These are phyloP conservation scores for Lumnitzera racemosa DNA, from an alignment of 345 rosid species.

Conservation along the genomic window DNA sequence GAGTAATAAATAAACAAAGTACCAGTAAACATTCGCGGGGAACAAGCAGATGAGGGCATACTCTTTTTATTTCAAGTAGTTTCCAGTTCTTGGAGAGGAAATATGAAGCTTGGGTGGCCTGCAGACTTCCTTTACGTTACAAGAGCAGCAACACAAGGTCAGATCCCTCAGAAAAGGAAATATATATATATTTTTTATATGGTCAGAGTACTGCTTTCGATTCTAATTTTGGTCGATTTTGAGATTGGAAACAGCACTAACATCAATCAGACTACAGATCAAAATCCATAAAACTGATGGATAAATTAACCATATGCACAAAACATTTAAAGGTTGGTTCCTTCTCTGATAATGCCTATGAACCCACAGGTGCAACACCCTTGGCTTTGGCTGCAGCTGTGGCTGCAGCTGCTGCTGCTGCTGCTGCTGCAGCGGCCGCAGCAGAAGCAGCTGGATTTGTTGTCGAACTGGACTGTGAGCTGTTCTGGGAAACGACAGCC, in stretches of 20 bases:
- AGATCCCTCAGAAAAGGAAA: too few relatives aligned
- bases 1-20: too few relatives aligned
- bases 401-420: slow-evolving; percentile 48
- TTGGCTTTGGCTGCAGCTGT: slow-evolving; percentile 67
- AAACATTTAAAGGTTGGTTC: slow-evolving; percentile 6
- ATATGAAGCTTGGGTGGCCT: too few relatives aligned
- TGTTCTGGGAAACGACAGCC: slow-evolving; percentile 34
- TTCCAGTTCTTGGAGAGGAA: too few relatives aligned
- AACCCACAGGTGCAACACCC: slow-evolving; percentile 83
- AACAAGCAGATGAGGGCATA: too few relatives aligned
- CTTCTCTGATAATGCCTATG: slow-evolving; percentile 24
- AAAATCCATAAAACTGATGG: neutral
- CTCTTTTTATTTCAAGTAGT: too few relatives aligned
- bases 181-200: too few relatives aligned
- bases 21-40: too few relatives aligned
- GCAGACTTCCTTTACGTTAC: too few relatives aligned
- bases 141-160: too few relatives aligned
- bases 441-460: slow-evolving; percentile 71
- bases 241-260: neutral
- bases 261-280: slow-evolving; percentile 3
- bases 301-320: slow-evolving; percentile 23
- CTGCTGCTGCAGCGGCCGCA: slow-evolving; percentile 54
- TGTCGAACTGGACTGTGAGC: slow-evolving; percentile 47
- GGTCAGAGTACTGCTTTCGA: too few relatives aligned
- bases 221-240: neutral